Conservation (phyloP, 371 early-diverging fungal species). For the Blakeslea trispora region DNA sequence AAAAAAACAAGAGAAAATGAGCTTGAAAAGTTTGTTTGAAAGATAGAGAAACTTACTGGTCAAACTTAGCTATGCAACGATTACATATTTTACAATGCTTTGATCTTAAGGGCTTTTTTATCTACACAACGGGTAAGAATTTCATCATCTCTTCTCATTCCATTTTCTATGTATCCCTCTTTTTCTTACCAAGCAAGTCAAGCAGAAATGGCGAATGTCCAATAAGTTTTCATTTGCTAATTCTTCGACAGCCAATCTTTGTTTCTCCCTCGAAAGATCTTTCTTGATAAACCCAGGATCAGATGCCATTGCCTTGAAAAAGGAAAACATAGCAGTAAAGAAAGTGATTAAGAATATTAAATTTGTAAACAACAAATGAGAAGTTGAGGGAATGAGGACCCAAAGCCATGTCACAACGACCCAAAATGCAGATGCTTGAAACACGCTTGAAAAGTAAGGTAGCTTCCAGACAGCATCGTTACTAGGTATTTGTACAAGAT, state of each 20-base stretch:
- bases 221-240: constrained; percentile 72
- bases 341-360: constrained; percentile 63
- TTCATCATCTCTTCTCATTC: too few species aligned
- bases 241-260: constrained; percentile 55
- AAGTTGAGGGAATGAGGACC: constrained; percentile 48
- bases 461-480: constrained; percentile 67
- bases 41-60: constrained; percentile 78
- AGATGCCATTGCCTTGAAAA: constrained; percentile 69
- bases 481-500: constrained; percentile 58
- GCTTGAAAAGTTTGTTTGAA: too few species aligned
- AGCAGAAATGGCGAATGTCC: constrained; percentile 81
- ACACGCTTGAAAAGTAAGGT: constrained; percentile 85
- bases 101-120: constrained; percentile 88
- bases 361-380: constrained; percentile 61
- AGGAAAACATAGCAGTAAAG: constrained; percentile 62
- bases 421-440: constrained; percentile 80
- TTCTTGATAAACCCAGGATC: constrained; percentile 86
- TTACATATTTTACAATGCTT: constrained; percentile 98
- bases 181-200: constrained; percentile 67
- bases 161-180: background rate
- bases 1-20: background rate
- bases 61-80: constrained; percentile 97
- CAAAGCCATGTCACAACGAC: constrained; percentile 65
- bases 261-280: constrained; percentile 43
- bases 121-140: constrained; percentile 29